phyloP scores from a whole-genome alignment of 2,329 filamentous ascomycete species.

The Paracoccidioides lutzii region DNA sequence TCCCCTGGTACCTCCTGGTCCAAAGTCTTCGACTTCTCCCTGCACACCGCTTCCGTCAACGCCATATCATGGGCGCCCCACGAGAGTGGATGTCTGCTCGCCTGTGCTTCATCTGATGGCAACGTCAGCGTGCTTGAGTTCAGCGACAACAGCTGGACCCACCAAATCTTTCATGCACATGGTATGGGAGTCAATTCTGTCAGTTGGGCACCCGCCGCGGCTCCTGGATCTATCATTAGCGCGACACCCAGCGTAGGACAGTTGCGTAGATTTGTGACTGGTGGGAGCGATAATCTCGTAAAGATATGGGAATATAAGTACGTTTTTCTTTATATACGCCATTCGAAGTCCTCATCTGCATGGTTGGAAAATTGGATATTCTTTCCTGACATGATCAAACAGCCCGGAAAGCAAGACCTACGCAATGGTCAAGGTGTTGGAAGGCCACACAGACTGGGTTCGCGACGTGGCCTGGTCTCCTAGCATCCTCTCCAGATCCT shows the following conservation, averaged over 20 bases:
- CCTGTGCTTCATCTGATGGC: slow-evolving; percentile 87
- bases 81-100: slow-evolving; percentile 85
- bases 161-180: slow-evolving; percentile 81
- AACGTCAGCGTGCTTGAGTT: slow-evolving; percentile 91
- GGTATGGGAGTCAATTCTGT: slow-evolving; percentile 91
- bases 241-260: slow-evolving; percentile 50
- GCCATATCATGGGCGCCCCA: slow-evolving; percentile 96
- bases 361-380: background rate
- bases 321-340: slow-evolving; percentile 11
- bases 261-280: slow-evolving; percentile 79
- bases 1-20: slow-evolving; percentile 52
- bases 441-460: slow-evolving; percentile 90
- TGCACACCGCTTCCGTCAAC: slow-evolving; percentile 94
- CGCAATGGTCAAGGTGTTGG: slow-evolving; percentile 44
- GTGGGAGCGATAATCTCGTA: slow-evolving; percentile 83
- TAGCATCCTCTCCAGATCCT: slow-evolving; percentile 85
- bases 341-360: background rate
- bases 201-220: slow-evolving; percentile 79
- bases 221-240: slow-evolving; percentile 73
- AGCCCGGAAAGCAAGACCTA: slow-evolving; percentile 42
- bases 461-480: slow-evolving; percentile 95
- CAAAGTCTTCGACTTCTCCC: slow-evolving; percentile 80
- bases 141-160: slow-evolving; percentile 86
- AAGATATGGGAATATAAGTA: slow-evolving; percentile 82
- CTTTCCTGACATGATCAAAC: background rate